Percentiles rank a stretch among this genome's conserved stretches.
Conservation (phyloP, 1,284 basidiomycete genomes). For the Trichosporon ovoides region DNA sequence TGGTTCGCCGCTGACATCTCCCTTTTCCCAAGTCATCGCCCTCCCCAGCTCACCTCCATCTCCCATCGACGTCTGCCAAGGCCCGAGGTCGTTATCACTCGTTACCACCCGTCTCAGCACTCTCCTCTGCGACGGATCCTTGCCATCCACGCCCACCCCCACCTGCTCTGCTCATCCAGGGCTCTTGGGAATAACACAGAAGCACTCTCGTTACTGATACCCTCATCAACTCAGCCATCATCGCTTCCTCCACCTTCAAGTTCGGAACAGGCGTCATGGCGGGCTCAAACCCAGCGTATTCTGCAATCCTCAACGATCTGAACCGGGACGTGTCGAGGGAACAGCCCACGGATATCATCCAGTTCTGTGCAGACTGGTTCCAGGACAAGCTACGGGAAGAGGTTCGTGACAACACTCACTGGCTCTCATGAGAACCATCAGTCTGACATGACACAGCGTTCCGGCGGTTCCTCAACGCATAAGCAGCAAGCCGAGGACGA, state of each 20-base stretch:
- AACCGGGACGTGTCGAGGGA: constrained; percentile 77
- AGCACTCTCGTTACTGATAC: no score
- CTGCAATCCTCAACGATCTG: constrained; percentile 67
- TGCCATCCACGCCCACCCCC: neutral
- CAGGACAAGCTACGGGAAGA: constrained; percentile 53
- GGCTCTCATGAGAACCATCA: no score
- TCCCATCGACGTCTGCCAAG: no score
- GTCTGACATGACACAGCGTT: no score
- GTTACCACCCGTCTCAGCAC: neutral
- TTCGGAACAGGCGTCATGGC: constrained; percentile 1
- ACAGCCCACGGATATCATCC: constrained; percentile 81
- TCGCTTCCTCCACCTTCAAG: neutral
- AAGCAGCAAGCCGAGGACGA: neutral
- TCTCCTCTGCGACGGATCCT: neutral
- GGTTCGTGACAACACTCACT: constrained; percentile 34
- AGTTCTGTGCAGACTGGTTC: constrained; percentile 96
- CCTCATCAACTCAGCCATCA: neutral
- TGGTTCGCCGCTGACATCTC: no score
- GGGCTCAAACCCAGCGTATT: constrained; percentile 17
- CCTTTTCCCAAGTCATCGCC: no score
- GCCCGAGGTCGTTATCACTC: neutral
- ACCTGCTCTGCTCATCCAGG: neutral
- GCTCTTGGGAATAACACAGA: no score
- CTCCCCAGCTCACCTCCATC: no score
- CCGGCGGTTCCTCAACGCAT: no score